Percentiles rank a stretch among this genome's conserved stretches.
These are phyloP conservation scores for Amoebophrya sp. DNA, from an alignment of 169 alveolate genomes.

Conservation along the genomic window DNA sequence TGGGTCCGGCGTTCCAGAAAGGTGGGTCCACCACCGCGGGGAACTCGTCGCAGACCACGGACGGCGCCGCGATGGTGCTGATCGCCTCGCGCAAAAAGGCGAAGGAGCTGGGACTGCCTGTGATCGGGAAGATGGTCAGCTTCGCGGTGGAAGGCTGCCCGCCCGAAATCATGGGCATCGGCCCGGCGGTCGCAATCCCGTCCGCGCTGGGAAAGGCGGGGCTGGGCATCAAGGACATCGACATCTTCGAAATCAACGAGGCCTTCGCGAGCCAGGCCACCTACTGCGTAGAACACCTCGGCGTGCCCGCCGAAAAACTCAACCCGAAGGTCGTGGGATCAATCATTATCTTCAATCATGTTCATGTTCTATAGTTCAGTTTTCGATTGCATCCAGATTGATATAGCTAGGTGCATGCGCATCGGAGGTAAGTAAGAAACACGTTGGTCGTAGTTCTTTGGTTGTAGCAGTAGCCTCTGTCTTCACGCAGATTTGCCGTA, in stretches of 20 bases:
- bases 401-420: too few species aligned
- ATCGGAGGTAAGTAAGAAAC: too few species aligned
- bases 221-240: slow-evolving; percentile 60
- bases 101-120: slow-evolving; percentile 24
- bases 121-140: slow-evolving; percentile 37
- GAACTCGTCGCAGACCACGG: slow-evolving; percentile 75
- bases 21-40: slow-evolving; percentile 84
- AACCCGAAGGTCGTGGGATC: slow-evolving; percentile 80
- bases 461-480: too few species aligned
- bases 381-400: too few species aligned
- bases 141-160: slow-evolving; percentile 78
- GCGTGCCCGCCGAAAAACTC: slow-evolving; percentile 62
- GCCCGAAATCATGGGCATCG: slow-evolving; percentile 83
- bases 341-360: too few species aligned
- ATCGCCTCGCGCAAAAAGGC: slow-evolving; percentile 56
- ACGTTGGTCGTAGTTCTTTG: too few species aligned
- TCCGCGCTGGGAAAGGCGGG: slow-evolving; percentile 60
- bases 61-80: slow-evolving; percentile 80
- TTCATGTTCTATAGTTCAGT: too few species aligned
- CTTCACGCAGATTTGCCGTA: too few species aligned
- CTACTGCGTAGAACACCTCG: slow-evolving; percentile 52
- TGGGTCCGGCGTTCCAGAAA: slow-evolving; percentile 72
- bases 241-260: slow-evolving; percentile 80
- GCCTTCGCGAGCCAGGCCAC: slow-evolving; percentile 83
- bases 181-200: slow-evolving; percentile 85